These are phyloP conservation scores for Acanthamoeba castellanii DNA, from an alignment of 208 protist species.

Conservation along the genomic window DNA sequence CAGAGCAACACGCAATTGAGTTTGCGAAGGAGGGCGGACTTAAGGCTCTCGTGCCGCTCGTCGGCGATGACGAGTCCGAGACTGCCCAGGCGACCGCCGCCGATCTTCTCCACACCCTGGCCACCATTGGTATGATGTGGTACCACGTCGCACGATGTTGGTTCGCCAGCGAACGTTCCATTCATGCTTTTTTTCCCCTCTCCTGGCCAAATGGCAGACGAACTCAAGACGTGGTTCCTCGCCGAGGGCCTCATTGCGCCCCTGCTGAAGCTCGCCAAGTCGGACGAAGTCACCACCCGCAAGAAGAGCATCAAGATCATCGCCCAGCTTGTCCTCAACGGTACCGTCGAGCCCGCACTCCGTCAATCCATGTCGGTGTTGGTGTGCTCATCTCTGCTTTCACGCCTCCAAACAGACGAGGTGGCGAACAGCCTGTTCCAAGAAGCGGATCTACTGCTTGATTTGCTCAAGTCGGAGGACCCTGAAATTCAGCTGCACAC, in stretches of 20 bases:
- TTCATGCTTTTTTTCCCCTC: neutral
- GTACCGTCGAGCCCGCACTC: neutral
- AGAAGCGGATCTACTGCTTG: constrained; percentile 1
- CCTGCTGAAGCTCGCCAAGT: constrained; percentile 32
- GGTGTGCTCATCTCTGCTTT: neutral
- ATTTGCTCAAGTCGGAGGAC: constrained; percentile 30
- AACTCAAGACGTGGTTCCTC: constrained; percentile 59
- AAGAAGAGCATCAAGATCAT: constrained; percentile 64
- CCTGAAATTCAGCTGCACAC: constrained; percentile 47
- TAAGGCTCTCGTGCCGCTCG: neutral
- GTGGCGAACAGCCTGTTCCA: constrained; percentile 45
- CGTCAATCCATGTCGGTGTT: too few relatives aligned
- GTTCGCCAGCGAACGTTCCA: neutral
- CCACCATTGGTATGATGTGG: neutral
- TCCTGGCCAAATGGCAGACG: neutral
- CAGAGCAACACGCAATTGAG: constrained; percentile 27
- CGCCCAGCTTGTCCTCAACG: constrained; percentile 62
- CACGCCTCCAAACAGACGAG: neutral
- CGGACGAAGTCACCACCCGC: neutral
- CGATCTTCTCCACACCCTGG: constrained; percentile 19
- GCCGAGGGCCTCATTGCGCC: constrained; percentile 2
- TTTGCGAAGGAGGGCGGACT: constrained; percentile 49
- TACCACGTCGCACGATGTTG: neutral
- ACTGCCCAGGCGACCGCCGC: neutral
- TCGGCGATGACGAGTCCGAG: constrained; percentile 14